phyloP scores from a whole-genome alignment of 2,329 filamentous ascomycete species.

The Cytospora chrysosperma region DNA sequence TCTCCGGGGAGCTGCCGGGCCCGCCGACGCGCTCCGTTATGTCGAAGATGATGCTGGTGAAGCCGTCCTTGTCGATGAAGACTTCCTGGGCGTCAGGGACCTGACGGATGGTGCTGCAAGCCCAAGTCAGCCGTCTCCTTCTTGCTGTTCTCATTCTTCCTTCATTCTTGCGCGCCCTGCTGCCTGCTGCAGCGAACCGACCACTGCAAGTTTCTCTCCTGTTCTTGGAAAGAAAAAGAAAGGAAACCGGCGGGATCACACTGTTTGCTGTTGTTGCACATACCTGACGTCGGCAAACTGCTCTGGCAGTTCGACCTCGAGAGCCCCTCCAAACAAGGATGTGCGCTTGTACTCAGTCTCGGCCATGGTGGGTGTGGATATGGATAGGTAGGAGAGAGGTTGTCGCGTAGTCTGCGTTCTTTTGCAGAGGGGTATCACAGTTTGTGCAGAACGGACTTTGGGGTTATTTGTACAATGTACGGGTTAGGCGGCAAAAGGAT shows the following conservation, averaged over 20 bases:
- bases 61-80: slow-evolving; percentile 79
- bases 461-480: not conserved
- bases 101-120: slow-evolving; percentile 65
- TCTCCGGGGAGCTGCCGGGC: slow-evolving; percentile 53
- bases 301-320: slow-evolving; percentile 65
- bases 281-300: slow-evolving; percentile 74
- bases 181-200: not conserved
- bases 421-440: not conserved
- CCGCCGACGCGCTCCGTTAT: slow-evolving; percentile 77
- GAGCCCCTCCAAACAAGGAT: slow-evolving; percentile 70
- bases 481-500: not conserved
- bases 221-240: not conserved
- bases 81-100: slow-evolving; percentile 90
- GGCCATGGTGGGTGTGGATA: slow-evolving; percentile 41
- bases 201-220: not conserved
- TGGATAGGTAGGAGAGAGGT: not conserved
- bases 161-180: no score
- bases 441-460: not conserved
- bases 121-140: not conserved
- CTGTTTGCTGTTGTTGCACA: slow-evolving; percentile 22
- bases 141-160: not conserved
- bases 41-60: slow-evolving; percentile 86
- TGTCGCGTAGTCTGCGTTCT: not conserved
- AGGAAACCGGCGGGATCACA: not conserved
- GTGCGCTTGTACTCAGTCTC: slow-evolving; percentile 50